Evolutionary conservation across 148 eudicot genomes (phyloP).

Genomic region (Silene uniflora): DNA sequence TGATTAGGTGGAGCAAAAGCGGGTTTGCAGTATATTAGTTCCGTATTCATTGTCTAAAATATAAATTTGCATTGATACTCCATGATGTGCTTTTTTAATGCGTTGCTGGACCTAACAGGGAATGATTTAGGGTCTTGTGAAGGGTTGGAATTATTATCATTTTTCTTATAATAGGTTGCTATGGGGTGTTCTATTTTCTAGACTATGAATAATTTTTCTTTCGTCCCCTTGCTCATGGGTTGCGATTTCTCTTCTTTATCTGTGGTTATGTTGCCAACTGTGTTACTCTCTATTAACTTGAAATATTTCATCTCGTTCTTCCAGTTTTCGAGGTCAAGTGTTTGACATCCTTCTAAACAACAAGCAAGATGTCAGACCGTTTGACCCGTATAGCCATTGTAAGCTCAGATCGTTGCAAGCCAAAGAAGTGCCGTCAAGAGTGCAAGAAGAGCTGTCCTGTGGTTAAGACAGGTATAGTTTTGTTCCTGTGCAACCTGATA

Average conservation of each 20-base stretch:
- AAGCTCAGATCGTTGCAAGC: constrained; percentile 95
- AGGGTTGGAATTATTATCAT: no score
- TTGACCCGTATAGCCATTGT: constrained; percentile 95
- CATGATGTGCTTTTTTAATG: background rate
- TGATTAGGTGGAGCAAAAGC: no score
- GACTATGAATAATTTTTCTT: no score
- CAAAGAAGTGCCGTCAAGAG: constrained; percentile 97
- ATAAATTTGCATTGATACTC: background rate
- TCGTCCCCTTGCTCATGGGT: no score
- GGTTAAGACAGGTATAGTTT: constrained; percentile 71
- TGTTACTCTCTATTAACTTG: background rate
- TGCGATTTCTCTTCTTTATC: no score
- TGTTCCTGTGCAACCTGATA: background rate
- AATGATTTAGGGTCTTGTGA: background rate
- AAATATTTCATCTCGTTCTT: background rate
- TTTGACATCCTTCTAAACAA: constrained; percentile 9
- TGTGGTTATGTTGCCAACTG: background rate
- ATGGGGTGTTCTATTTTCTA: no score
- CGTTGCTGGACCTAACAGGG: background rate
- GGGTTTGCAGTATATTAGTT: no score
- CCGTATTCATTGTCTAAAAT: background rate
- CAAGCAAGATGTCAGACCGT: constrained; percentile 67
- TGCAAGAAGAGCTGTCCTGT: constrained; percentile 98
- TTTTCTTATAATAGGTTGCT: no score
- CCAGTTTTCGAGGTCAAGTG: constrained; percentile 11